phyloP scores from a whole-genome alignment of 2,329 filamentous ascomycete genomes.

The Fusarium caatingaense region DNA sequence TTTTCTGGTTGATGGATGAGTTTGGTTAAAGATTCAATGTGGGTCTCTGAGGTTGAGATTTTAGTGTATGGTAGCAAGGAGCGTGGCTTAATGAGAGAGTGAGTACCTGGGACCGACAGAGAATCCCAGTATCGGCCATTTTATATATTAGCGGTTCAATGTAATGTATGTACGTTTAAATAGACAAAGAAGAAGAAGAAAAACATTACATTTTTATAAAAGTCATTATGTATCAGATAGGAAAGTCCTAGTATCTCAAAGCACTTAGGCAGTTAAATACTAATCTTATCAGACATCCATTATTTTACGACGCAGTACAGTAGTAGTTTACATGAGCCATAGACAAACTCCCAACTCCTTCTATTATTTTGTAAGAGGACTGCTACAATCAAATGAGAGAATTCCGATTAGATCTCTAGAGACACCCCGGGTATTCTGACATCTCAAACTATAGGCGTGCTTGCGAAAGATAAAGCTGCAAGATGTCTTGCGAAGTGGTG shows the following conservation, averaged over 20 bases:
- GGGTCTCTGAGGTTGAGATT: slow-evolving; percentile 47
- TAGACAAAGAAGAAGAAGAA: neutral
- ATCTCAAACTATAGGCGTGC: neutral
- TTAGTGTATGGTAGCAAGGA: slow-evolving; percentile 33
- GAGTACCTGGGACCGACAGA: neutral
- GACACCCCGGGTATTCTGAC: neutral
- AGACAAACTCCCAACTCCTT: slow-evolving; percentile 6
- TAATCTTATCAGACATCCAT: neutral
- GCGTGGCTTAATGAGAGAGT: neutral
- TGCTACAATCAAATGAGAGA: neutral
- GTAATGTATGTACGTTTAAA: neutral
- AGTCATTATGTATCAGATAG: neutral
- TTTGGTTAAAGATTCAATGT: slow-evolving; percentile 46
- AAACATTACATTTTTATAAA: neutral
- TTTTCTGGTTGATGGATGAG: slow-evolving; percentile 28
- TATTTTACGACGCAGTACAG: neutral
- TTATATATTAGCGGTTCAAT: neutral
- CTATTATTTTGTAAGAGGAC: neutral
- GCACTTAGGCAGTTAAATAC: neutral
- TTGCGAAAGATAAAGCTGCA: neutral
- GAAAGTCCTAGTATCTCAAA: neutral
- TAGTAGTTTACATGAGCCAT: neutral
- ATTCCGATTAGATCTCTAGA: neutral
- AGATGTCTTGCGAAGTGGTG: neutral
- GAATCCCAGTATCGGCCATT: neutral